Conservation (phyloP, 495 filamentous ascomycete genomes). For the Cudoniella acicularis region DNA sequence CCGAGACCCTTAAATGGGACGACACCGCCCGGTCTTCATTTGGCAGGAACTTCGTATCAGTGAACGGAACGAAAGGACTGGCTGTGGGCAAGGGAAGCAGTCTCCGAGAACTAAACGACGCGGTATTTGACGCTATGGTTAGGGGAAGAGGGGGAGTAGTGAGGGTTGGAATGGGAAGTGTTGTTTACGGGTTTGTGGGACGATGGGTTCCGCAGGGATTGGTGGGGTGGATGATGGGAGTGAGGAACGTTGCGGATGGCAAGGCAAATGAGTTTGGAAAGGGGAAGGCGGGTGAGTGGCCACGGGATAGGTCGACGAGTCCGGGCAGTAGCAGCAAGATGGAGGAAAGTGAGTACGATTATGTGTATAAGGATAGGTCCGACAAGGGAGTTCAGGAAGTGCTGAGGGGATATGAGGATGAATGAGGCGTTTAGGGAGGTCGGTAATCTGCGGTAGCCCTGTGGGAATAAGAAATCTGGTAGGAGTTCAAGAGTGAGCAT, state of each 20-base stretch:
- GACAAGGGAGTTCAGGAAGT: neutral
- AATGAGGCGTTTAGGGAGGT: conserved; percentile 2
- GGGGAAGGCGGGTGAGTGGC: conserved; percentile 34
- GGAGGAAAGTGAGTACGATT: conserved; percentile 34
- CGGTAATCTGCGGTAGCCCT: too few relatives aligned
- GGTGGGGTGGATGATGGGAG: conserved; percentile 87
- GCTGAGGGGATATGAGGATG: neutral
- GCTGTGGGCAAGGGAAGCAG: conserved; percentile 57
- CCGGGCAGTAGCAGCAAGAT: conserved; percentile 20
- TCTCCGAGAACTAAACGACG: conserved; percentile 71
- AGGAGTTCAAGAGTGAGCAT: too few relatives aligned
- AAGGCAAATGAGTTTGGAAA: conserved; percentile 26
- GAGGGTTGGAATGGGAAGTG: conserved; percentile 76
- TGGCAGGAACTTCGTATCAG: conserved; percentile 52
- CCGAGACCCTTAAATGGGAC: conserved; percentile 65
- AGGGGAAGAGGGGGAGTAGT: conserved; percentile 48
- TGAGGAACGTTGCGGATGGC: conserved; percentile 43
- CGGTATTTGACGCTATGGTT: conserved; percentile 80
- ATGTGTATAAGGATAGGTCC: conserved; percentile 31
- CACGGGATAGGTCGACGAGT: conserved; percentile 26
- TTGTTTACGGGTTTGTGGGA: conserved; percentile 82
- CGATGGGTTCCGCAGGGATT: conserved; percentile 73
- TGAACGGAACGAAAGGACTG: conserved; percentile 38
- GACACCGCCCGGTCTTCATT: conserved; percentile 48
- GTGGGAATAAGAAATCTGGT: too few relatives aligned